Conservation (phyloP, 352 stramenopile species). For the Globisporangium lucens region DNA sequence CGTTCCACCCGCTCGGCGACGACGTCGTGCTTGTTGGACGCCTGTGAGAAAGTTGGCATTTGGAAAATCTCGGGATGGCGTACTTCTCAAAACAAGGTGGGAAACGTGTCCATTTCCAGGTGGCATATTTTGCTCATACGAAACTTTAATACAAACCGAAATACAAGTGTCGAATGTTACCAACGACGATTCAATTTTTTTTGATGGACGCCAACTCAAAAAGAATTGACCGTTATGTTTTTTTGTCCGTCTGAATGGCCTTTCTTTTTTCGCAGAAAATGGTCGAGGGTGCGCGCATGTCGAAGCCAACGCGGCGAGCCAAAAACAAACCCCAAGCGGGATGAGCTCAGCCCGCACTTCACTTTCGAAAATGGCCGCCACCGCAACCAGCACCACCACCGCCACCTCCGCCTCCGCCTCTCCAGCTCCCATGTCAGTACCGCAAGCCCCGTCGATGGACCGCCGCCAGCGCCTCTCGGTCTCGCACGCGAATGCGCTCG, state of each 20-base stretch:
- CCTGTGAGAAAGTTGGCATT: not conserved
- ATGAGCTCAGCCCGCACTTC: constrained; percentile 7
- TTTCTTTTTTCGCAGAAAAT: constrained; percentile 1
- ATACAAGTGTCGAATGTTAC: not conserved
- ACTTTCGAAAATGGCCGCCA: constrained; percentile 19
- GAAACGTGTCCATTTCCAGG: not conserved
- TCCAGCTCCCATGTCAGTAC: not conserved
- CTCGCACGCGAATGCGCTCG: constrained; percentile 67
- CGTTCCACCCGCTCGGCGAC: constrained; percentile 21
- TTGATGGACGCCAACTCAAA: constrained; percentile 8
- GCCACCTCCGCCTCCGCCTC: not conserved
- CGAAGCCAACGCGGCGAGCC: not conserved
- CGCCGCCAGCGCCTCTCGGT: constrained; percentile 53
- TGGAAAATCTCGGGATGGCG: not conserved
- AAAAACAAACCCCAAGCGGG: not conserved
- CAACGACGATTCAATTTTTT: not conserved
- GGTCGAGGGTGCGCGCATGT: not conserved
- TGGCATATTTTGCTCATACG: not conserved
- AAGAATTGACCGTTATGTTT: constrained; percentile 12
- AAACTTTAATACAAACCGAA: not conserved
- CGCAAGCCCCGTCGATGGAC: constrained; percentile 3
- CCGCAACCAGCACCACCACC: not conserved
- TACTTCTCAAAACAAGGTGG: not conserved
- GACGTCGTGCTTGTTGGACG: constrained; percentile 18
- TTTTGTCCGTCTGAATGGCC: not conserved